These are phyloP conservation scores for Cruciata laevipes DNA, from an alignment of 257 asterid genomes.

Conservation along the genomic window DNA sequence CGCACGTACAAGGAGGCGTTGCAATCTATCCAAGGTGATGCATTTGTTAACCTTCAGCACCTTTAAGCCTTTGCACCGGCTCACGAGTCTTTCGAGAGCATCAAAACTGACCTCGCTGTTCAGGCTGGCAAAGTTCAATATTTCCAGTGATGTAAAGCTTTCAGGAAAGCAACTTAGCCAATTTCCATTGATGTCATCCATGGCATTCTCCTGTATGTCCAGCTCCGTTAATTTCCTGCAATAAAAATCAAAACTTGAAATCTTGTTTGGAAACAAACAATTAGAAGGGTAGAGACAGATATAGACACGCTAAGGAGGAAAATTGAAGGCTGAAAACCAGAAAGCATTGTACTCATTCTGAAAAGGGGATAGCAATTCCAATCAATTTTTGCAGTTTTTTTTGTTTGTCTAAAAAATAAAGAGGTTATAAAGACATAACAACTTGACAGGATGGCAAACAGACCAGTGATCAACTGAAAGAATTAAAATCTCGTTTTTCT, in stretches of 20 bases:
- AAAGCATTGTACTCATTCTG: neutral
- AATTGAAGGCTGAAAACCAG: neutral
- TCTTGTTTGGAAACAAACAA: neutral
- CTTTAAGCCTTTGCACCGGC: constrained; percentile 59
- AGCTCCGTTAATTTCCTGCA: constrained; percentile 85
- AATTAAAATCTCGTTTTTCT: neutral
- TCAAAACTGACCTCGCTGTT: constrained; percentile 57
- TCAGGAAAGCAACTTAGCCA: constrained; percentile 85
- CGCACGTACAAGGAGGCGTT: constrained; percentile 46
- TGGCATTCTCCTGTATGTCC: constrained; percentile 63
- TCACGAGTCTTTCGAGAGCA: constrained; percentile 75
- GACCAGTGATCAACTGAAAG: neutral
- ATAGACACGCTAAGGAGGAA: neutral
- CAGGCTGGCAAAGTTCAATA: constrained; percentile 62
- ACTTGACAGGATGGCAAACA: neutral
- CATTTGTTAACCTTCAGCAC: constrained; percentile 67
- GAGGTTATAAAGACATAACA: neutral
- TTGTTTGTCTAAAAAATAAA: no score
- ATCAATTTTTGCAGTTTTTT: no score
- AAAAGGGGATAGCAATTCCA: neutral
- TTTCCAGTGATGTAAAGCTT: constrained; percentile 57
- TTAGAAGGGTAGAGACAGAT: neutral
- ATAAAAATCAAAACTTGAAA: neutral
- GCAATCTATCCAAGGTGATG: constrained; percentile 49
- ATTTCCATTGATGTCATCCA: constrained; percentile 47